Base-by-base conservation (phyloP, 2,329 filamentous ascomycete species). In the Ambrosiella cleistominuta region DNA sequence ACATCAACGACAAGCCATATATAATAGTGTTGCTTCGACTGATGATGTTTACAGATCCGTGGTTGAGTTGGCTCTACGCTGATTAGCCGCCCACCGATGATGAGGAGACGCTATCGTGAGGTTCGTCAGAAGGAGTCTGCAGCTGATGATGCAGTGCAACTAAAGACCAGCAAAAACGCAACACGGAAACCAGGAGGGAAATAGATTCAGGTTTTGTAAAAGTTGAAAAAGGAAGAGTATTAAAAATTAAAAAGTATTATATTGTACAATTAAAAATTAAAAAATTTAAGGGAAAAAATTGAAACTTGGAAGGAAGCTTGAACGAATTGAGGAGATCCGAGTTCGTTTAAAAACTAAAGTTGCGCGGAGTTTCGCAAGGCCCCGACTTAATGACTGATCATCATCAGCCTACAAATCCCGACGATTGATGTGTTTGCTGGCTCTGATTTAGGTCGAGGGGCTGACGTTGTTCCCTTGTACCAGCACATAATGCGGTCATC, bases 111-210 rank as follows among this genome's bases (percentile, higher is more conserved):
- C 15, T 54, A 54, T 54, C 52, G 37, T 42, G 39, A 54, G 15
- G 9, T 42, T 54, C 17, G 38, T 54, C 19, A 42, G 15, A 54
- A 54, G 52, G 52, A 54, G 52, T 54, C 52, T 54, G 52, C 52
- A 54, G 52, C n/a, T 12, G 17, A 19, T 42, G 17, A 54, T 54
- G 52, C 52, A 54, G 19, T 54, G 52, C 52, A 54, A 54, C 52
- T 42, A 54, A 54, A 42, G 19, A 19, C 15, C 38, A 42, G 52
- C 37, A 54, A 54, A 40, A 40, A 40, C 52, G 17, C 52, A 54
- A 36, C 44, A 17, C 45, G 13, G 19, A 4, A 39, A 47, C 13
- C 54, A 35, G 35, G 42, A 56, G 8, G 35, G 42, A 35, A 56
- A 56, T 35, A 37, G 54, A 45, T n/a, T 17, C 35, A 15, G 35